Percentiles rank a stretch among this genome's conserved stretches.
Conservation (phyloP, 2,329 filamentous ascomycete genomes). For the Cercospora sojina region DNA sequence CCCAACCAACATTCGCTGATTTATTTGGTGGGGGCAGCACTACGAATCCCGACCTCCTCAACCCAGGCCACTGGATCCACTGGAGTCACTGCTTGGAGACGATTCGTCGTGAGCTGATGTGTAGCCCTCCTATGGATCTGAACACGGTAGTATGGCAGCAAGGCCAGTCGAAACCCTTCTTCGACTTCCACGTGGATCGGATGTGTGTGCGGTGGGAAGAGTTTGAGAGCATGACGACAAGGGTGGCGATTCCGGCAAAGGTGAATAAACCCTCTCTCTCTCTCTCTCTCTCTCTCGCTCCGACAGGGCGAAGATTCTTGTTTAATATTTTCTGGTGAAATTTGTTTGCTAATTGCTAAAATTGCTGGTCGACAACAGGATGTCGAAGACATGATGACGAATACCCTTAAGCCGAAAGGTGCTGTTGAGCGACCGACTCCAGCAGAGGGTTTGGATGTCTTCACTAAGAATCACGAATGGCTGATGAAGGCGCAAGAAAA, state of each 20-base stretch:
- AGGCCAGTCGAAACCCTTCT: neutral
- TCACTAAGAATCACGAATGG: neutral
- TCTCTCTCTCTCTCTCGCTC: too few relatives aligned
- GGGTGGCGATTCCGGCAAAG: neutral
- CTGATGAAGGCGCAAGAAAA: too few relatives aligned
- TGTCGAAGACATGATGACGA: neutral
- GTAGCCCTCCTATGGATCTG: neutral
- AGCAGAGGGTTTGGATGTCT: neutral
- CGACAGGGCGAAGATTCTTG: too few relatives aligned
- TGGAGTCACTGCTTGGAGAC: slow-evolving; percentile 9
- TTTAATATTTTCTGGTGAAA: neutral
- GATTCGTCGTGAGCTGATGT: slow-evolving; percentile 11
- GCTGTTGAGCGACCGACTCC: neutral
- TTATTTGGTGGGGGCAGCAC: neutral
- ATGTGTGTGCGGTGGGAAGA: neutral
- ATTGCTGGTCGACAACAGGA: neutral
- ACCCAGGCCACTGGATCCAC: slow-evolving; percentile 6
- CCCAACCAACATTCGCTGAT: too few relatives aligned
- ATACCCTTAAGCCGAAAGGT: neutral
- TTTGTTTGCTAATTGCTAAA: neutral
- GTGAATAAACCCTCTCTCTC: too few relatives aligned
- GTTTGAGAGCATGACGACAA: neutral
- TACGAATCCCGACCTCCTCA: neutral
- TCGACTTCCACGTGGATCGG: neutral
- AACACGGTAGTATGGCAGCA: neutral